These are phyloP conservation scores for Paecilomyces variotii DNA, from an alignment of 2,329 filamentous ascomycete species.

Conservation along the genomic window DNA sequence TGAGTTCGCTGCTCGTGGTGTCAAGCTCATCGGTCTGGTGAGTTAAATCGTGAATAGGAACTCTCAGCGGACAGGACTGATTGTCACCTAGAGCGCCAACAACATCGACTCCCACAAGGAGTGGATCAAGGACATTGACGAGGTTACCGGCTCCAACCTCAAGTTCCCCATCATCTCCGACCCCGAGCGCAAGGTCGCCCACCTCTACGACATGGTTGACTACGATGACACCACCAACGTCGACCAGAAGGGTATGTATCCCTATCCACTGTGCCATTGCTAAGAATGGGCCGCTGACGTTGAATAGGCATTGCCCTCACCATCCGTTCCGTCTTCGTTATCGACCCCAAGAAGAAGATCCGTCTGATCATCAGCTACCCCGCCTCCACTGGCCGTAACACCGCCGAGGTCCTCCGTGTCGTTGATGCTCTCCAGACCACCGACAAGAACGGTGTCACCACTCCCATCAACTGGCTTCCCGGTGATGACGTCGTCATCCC, in stretches of 20 bases:
- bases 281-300: conserved; percentile 1
- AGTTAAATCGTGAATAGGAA: conserved; percentile 6
- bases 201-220: conserved; percentile 75
- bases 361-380: conserved; percentile 89
- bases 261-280: neutral
- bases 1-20: conserved; percentile 77
- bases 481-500: conserved; percentile 92
- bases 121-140: conserved; percentile 86
- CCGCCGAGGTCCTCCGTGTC: conserved; percentile 68
- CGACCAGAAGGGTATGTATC: conserved; percentile 56
- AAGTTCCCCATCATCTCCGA: conserved; percentile 75
- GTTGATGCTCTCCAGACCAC: conserved; percentile 73
- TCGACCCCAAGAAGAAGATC: conserved; percentile 90
- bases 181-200: conserved; percentile 69
- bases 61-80: neutral
- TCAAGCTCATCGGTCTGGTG: conserved; percentile 82
- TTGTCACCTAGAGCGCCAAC: conserved; percentile 55
- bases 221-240: conserved; percentile 75
- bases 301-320: conserved; percentile 64
- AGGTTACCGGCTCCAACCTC: conserved; percentile 63
- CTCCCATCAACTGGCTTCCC: conserved; percentile 81
- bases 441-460: conserved; percentile 81
- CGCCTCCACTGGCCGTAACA: conserved; percentile 79
- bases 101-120: conserved; percentile 72
- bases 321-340: conserved; percentile 90